phyloP scores from a whole-genome alignment of 1,284 basidiomycete genomes.

The Moniliella sp. region DNA sequence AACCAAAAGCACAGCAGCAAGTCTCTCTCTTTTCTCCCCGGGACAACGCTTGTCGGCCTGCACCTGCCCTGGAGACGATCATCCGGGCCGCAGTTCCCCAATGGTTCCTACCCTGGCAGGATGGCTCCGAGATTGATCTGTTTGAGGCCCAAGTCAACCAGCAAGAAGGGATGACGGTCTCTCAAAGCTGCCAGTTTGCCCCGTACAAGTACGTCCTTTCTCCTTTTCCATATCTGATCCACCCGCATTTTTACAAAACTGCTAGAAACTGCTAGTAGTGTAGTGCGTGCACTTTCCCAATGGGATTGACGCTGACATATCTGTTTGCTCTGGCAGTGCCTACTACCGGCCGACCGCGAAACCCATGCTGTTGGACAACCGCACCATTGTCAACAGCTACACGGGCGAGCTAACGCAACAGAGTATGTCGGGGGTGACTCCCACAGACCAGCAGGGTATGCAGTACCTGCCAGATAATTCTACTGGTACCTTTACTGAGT shows the following conservation, averaged over 20 bases:
- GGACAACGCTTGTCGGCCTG: slow-evolving; percentile 44
- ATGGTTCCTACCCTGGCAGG: too few species aligned
- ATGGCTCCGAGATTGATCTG: slow-evolving; percentile 49
- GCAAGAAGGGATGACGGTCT: slow-evolving; percentile 40
- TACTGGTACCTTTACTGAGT: too few species aligned
- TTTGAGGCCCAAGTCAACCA: slow-evolving; percentile 42
- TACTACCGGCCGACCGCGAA: slow-evolving; percentile 17
- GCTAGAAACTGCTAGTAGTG: too few species aligned
- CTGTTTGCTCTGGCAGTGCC: slow-evolving; percentile 23
- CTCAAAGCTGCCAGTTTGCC: slow-evolving; percentile 58
- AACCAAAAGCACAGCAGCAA: slow-evolving; percentile 24
- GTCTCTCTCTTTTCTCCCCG: slow-evolving; percentile 33
- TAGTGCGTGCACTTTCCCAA: too few species aligned
- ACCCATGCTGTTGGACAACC: slow-evolving; percentile 11
- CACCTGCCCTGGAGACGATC: slow-evolving; percentile 37
- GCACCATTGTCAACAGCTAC: slow-evolving; percentile 46
- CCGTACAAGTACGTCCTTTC: slow-evolving; percentile 42
- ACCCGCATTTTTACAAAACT: too few species aligned
- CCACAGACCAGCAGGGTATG: slow-evolving; percentile 16
- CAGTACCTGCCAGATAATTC: slow-evolving; percentile 8
- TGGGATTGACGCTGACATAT: too few species aligned
- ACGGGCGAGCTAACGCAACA: slow-evolving; percentile 58
- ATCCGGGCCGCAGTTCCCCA: slow-evolving; percentile 1
- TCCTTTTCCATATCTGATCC: too few species aligned
- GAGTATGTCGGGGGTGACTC: slow-evolving; percentile 32